Percentiles rank a stretch among this genome's conserved stretches.
phyloP scores from a whole-genome alignment of 2,329 filamentous ascomycete species.

The Dothidotthia symphoricarpi region DNA sequence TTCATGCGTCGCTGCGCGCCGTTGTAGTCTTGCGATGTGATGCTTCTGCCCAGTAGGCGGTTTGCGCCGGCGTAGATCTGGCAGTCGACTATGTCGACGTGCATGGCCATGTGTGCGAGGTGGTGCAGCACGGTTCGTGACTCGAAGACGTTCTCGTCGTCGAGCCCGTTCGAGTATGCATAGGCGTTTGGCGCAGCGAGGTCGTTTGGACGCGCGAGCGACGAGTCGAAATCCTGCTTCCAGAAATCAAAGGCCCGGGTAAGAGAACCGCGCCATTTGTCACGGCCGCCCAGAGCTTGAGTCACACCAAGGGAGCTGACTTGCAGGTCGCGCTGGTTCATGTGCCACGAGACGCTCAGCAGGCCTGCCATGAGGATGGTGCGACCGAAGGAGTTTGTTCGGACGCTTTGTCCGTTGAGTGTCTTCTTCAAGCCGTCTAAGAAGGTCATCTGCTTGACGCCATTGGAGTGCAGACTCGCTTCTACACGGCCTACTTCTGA shows the following conservation, averaged over 20 bases:
- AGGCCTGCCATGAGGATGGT: conserved; percentile 93
- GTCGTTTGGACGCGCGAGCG: conserved; percentile 59
- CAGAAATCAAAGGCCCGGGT: conserved; percentile 90
- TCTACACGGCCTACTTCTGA: conserved; percentile 84
- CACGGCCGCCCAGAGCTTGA: conserved; percentile 76
- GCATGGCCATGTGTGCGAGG: conserved; percentile 95
- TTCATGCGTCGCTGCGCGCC: conserved; percentile 81
- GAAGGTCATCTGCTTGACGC: conserved; percentile 81
- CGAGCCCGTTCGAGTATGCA: conserved; percentile 32
- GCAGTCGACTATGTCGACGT: conserved; percentile 95
- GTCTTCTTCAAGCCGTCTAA: conserved; percentile 88
- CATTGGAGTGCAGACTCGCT: conserved; percentile 73
- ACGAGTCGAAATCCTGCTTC: conserved; percentile 88
- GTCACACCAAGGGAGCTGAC: conserved; percentile 81
- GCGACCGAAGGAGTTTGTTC: conserved; percentile 89
- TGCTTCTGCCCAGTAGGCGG: conserved; percentile 78
- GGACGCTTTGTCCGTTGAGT: conserved; percentile 77
- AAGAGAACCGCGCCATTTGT: conserved; percentile 85
- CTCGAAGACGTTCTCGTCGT: conserved; percentile 76
- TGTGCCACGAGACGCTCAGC: conserved; percentile 92
- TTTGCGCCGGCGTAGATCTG: conserved; percentile 92
- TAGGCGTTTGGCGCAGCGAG: conserved; percentile 29
- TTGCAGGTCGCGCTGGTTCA: conserved; percentile 94
- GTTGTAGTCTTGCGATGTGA: conserved; percentile 76
- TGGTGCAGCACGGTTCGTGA: conserved; percentile 87